Base-by-base conservation (phyloP, 805 yeast genomes). In the Kregervanrija fluxuum region DNA sequence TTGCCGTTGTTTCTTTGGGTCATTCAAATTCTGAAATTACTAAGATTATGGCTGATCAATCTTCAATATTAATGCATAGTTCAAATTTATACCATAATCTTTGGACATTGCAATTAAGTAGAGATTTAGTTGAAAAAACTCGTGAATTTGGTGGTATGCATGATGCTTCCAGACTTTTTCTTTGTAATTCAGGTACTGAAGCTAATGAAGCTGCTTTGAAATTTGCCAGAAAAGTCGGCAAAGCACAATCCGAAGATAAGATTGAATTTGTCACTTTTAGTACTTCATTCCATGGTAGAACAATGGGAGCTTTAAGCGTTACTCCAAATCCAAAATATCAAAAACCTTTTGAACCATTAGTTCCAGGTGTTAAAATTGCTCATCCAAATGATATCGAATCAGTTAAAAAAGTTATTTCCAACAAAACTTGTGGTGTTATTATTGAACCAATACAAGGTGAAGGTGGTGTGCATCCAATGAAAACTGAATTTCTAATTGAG, bases 401-500 rank as follows among this genome's bases (percentile, higher is more conserved):
- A 16, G 82, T 88, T 10, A 73, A 77, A 51, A 58, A 65, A 3
- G 62, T 77, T 31, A 75, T 85, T 38, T 69, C 73, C 49, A 80
- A 76, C 3, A 77, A 79, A 51, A 82, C 90, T 1, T 87, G 95
- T 54, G 99, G 90, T 43, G 93, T 93, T 30, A 93, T 93, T 45
- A 81, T 93, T 34, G 99, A 93, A 67, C 99, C 99, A 16, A 82
- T 93, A 47, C 99, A 93, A 70, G 99, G 98, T 54, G 99, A 91
- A 68, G 98, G 99, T 46, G 99, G 99, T 46, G 82, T 91, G 14
- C 79, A 80, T 57, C 79, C 82, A 15, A 75, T 87, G 47, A 71
- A 75, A 34, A 53, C 65, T 0, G 85, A 80, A 37, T 89, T 86
- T 59, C 70, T 91, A 49, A 59, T 70, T 4, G 79, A 77, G 41